Evolutionary conservation across 208 protist species (phyloP), one percentile per base, ranked within the genome.

Genomic region (Hexamita inflata): DNA sequence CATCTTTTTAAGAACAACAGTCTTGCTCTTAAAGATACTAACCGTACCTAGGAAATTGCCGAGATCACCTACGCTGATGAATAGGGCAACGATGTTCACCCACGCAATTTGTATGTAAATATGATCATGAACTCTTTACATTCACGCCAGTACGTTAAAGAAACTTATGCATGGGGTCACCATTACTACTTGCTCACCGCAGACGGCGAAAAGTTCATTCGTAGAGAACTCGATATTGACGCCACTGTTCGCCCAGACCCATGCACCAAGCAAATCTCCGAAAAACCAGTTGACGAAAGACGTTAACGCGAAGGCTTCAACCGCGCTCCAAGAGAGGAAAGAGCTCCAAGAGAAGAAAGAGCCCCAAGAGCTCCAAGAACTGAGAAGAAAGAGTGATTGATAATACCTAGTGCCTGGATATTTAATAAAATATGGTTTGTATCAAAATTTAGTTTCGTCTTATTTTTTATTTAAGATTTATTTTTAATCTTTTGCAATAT

Each of bases 171-270:
- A 11, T 75, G 68, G 68, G 11, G 19, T 13, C 41, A 59, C 41
- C 68, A 75, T 41, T 75, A 75, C 68, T 75, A 59, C 45, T 30
- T 75, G 15, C 68, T 75, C 41, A 75, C 39, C 7, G 41, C 60
- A 30, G 45, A 11, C 13, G 68, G 68, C 35, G 53, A 61, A n/a
- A 19, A 58, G 7, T 75, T 45, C 41, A 58, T 75, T 30, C 39
- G 68, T n/a, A 38, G n/a, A 7, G 68, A 75, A 38, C 45, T 75
- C 32, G 45, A 75, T 40, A 15, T 75, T 26, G 38, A n/a, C 35
- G 35, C 26, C 15, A 38, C 15, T 49, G 40, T 70, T n/a, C 32
- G 28, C 32, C 64, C 64, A 38, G 42, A 7, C 30, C 64, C 64
- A 11, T 70, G n/a, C n/a, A 19, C 64, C 30, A 70, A 70, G 64